Evolutionary conservation across 176 grass and related monocot genomes (phyloP).

Genomic region (Oryza brachyantha): DNA sequence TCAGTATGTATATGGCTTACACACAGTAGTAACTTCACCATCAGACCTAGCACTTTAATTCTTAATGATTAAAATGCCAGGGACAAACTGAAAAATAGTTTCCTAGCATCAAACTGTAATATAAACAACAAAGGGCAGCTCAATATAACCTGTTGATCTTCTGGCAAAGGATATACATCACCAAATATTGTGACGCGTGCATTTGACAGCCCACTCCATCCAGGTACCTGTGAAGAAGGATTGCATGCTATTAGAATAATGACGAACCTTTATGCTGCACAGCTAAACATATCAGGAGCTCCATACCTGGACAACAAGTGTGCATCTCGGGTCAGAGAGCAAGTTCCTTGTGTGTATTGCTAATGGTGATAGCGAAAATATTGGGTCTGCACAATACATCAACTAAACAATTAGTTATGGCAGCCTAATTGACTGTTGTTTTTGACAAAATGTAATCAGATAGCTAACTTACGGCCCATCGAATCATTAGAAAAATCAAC

Average conservation of each 20-base stretch:
- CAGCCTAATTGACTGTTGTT: background rate
- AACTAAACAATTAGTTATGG: constrained; percentile 1
- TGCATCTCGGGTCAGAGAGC: constrained; percentile 88
- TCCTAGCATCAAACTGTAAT: constrained; percentile 2
- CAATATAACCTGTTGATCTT: constrained; percentile 68
- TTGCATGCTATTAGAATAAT: background rate
- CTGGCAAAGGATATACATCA: constrained; percentile 79
- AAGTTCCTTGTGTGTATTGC: constrained; percentile 97
- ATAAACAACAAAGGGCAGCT: constrained; percentile 23
- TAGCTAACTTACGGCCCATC: constrained; percentile 80
- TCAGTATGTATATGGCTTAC: constrained; percentile 9
- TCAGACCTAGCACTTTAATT: background rate
- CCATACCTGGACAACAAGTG: constrained; percentile 91
- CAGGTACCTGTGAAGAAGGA: constrained; percentile 66
- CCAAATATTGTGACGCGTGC: constrained; percentile 98
- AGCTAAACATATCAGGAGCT: constrained; percentile 2
- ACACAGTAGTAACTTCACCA: background rate
- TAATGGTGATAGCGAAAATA: constrained; percentile 91
- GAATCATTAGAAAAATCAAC: constrained; percentile 93
- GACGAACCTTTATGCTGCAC: background rate
- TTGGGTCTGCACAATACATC: constrained; percentile 60
- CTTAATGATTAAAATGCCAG: background rate
- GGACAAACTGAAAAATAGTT: background rate
- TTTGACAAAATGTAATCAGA: constrained; percentile 9
- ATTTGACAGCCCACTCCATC: constrained; percentile 97